Evolutionary conservation across 2,329 filamentous ascomycete species (phyloP), one percentile per base, ranked within the genome.

Genomic region (Clarireedia monteithiana): DNA sequence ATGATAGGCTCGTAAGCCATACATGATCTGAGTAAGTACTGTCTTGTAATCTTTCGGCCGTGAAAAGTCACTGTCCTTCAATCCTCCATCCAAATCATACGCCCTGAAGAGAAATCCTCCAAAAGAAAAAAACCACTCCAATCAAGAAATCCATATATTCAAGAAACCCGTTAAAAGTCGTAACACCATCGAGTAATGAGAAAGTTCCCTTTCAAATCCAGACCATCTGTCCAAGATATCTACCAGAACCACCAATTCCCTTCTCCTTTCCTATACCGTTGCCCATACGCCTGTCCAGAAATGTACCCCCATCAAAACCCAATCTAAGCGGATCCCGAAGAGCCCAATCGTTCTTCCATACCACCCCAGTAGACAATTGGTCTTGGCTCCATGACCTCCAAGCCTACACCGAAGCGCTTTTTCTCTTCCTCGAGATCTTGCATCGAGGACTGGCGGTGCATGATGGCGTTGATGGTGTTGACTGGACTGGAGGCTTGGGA

Each of bases 331-430:
- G 17, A 58, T 57, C 62, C 64, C 26, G 63, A 56, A 23, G 60
- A 64, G 10, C 63, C 63, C 67, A 84, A 81, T 52, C 80, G 75
- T 71, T 84, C 82, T 69, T 84, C 82, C 48, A 85, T 68, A 40
- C 82, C 80, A 61, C 78, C 80, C 77, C 81, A 85, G 70, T 83
- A 84, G 53, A 83, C 79, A 38, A 83, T 74, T 10, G 82, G 82
- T 45, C 82, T 72, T 2, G 82, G 82, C 69, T 85, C 82, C 26
- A 85, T 74, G 17, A 85, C 72, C 62, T 73, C 74, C 7, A 84
- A 72, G 63, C 80, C 80, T 51, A 72, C 72, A 9, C 74, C 74
- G 54, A 80, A 82, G 62, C 70, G 74, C 63, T 70, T 72, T 60
- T 75, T 76, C 70, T 84, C 81, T 64, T 80, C 79, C 63, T 83